Conservation (phyloP, 805 yeast genomes). For the Nakazawaea molendinolei region DNA sequence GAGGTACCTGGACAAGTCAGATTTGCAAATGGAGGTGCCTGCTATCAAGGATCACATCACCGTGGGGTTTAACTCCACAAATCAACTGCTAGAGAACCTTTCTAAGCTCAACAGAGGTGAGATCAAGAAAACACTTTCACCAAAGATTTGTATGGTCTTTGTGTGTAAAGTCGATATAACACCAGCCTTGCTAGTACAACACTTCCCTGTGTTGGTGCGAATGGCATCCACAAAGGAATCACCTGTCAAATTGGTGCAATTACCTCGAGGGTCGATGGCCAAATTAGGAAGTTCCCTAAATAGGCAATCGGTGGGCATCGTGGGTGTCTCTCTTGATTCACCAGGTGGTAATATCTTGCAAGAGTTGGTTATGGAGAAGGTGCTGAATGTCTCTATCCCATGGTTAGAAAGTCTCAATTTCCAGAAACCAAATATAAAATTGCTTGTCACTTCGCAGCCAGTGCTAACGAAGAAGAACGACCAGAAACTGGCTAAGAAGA, state of each 20-base stretch:
- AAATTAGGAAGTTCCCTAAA: slow-evolving; percentile 26
- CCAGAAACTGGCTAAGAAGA: slow-evolving; percentile 13
- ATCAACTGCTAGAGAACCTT: slow-evolving; percentile 37
- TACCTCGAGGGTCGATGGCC: slow-evolving; percentile 41
- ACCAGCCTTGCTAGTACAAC: slow-evolving; percentile 45
- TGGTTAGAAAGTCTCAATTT: slow-evolving; percentile 37
- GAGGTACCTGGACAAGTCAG: slow-evolving; percentile 1
- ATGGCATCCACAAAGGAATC: slow-evolving; percentile 31
- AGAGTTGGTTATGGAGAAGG: slow-evolving; percentile 13
- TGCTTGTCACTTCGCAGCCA: slow-evolving; percentile 42
- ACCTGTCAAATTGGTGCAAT: slow-evolving; percentile 50
- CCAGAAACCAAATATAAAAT: slow-evolving; percentile 31
- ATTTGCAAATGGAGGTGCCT: slow-evolving; percentile 20
- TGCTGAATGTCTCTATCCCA: slow-evolving; percentile 34
- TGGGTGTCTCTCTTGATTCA: slow-evolving; percentile 27
- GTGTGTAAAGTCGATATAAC: slow-evolving; percentile 53
- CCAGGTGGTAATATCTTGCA: slow-evolving; percentile 23
- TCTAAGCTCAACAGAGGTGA: slow-evolving; percentile 20
- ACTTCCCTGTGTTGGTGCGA: slow-evolving; percentile 49
- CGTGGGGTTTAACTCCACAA: slow-evolving; percentile 52
- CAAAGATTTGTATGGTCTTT: slow-evolving; percentile 36
- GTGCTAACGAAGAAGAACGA: slow-evolving; percentile 24
- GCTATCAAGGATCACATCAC: slow-evolving; percentile 22
- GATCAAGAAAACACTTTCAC: slow-evolving; percentile 14
- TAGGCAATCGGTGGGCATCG: slow-evolving; percentile 23